A percentile compares a stretch with the other conserved stretches of the same genome.
These are phyloP conservation scores for Rhizopus delemar DNA, from an alignment of 371 early-diverging fungal species.

Conservation along the genomic window DNA sequence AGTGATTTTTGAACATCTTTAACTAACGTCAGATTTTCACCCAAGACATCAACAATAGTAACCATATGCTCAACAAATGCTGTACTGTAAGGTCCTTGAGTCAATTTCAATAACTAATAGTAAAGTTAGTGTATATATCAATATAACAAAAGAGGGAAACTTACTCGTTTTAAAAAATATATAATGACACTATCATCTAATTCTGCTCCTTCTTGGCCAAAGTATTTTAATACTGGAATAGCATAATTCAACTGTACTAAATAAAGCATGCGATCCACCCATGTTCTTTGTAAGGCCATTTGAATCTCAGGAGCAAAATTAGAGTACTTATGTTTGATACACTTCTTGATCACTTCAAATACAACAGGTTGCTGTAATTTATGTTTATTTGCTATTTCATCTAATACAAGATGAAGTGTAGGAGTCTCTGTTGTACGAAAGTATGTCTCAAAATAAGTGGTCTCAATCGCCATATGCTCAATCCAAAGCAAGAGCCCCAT, in stretches of 20 bases:
- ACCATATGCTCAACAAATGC: conserved; percentile 52
- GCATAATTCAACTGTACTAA: conserved; percentile 64
- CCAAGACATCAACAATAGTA: conserved; percentile 49
- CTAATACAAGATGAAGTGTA: conserved; percentile 59
- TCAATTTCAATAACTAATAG: conserved; percentile 44
- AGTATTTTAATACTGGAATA: conserved; percentile 59
- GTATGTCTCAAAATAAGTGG: conserved; percentile 67
- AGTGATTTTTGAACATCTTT: conserved; percentile 43
- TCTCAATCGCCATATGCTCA: conserved; percentile 59
- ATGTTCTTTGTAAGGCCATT: conserved; percentile 61
- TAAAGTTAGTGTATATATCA: background rate
- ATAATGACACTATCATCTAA: conserved; percentile 62
- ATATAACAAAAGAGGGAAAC: background rate
- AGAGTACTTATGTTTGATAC: conserved; percentile 30
- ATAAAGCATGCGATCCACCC: conserved; percentile 66
- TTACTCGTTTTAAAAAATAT: conserved; percentile 56
- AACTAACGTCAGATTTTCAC: conserved; percentile 36
- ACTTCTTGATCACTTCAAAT: conserved; percentile 56
- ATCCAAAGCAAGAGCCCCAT: conserved; percentile 67
- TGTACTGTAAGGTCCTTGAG: conserved; percentile 47
- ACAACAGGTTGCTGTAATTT: conserved; percentile 65
- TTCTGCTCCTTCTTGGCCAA: conserved; percentile 43
- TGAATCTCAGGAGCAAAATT: conserved; percentile 61
- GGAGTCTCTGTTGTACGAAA: conserved; percentile 65
- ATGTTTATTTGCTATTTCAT: conserved; percentile 69